Evolutionary conservation across 192 early-diverging fungal species (phyloP).

Genomic region (Entomortierella parvispora): DNA sequence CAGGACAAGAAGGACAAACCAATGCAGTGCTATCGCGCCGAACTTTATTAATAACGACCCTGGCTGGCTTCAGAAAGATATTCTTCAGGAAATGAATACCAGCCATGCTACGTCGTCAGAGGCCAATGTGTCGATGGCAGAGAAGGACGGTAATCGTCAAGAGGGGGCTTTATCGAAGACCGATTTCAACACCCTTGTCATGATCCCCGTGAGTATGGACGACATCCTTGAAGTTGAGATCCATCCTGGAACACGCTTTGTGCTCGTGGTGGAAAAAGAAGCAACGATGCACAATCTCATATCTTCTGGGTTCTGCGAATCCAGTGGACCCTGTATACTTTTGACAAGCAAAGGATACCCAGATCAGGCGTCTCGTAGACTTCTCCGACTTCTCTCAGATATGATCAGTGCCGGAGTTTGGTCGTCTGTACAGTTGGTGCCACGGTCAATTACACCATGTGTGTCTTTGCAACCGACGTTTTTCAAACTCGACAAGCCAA

Average conservation of each 20-base stretch:
- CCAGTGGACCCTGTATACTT: constrained; percentile 35
- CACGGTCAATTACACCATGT: background rate
- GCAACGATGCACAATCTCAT: constrained; percentile 26
- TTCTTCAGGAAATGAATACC: no score
- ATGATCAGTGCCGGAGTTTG: constrained; percentile 21
- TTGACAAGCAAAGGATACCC: constrained; percentile 49
- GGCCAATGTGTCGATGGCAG: background rate
- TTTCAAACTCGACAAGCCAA: background rate
- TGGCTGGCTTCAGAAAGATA: background rate
- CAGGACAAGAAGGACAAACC: background rate
- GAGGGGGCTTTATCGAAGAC: constrained; percentile 3
- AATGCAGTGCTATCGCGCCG: background rate
- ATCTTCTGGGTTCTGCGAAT: constrained; percentile 25
- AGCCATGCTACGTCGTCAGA: no score
- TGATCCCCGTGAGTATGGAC: constrained; percentile 10
- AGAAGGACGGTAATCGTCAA: background rate
- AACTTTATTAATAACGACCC: background rate
- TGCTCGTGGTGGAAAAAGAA: constrained; percentile 45
- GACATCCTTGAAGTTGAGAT: constrained; percentile 37
- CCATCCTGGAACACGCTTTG: constrained; percentile 23
- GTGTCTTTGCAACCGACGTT: background rate
- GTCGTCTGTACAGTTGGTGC: background rate
- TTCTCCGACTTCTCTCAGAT: constrained; percentile 15
- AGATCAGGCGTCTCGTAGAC: constrained; percentile 11
- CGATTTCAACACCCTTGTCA: constrained; percentile 29